These are phyloP conservation scores for Podospora appendiculata DNA, from an alignment of 495 filamentous ascomycete species.

Conservation along the genomic window DNA sequence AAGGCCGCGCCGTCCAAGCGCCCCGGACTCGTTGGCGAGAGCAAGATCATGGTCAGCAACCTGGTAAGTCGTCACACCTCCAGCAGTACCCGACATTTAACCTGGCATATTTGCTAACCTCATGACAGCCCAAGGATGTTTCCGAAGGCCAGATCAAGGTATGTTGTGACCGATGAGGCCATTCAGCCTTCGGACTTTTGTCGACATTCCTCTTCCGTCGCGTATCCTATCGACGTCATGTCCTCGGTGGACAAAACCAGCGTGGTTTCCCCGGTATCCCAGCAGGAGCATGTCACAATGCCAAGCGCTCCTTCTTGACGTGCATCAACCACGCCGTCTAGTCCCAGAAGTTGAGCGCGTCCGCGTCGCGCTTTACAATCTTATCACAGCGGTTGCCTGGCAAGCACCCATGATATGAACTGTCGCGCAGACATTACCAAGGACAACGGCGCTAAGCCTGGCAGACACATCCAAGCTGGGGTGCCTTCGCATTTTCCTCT, in stretches of 20 bases:
- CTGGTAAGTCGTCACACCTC: slow-evolving; percentile 61
- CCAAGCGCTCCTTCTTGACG: slow-evolving; percentile 28
- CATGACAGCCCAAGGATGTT: slow-evolving; percentile 78
- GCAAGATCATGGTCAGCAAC: slow-evolving; percentile 97
- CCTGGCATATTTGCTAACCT: slow-evolving; percentile 50
- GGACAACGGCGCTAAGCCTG: slow-evolving; percentile 15
- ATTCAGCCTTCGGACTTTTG: slow-evolving; percentile 43
- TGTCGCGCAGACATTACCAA: slow-evolving; percentile 9
- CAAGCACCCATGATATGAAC: slow-evolving; percentile 35
- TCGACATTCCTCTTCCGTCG: slow-evolving; percentile 41
- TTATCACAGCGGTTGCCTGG: slow-evolving; percentile 40
- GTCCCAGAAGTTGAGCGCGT: slow-evolving; percentile 39
- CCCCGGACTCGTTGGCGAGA: slow-evolving; percentile 57
- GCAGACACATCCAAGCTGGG: slow-evolving; percentile 10
- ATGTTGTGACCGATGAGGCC: slow-evolving; percentile 81
- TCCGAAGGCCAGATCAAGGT: slow-evolving; percentile 96
- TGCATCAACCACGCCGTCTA: slow-evolving; percentile 20
- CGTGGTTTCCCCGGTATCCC: slow-evolving; percentile 12
- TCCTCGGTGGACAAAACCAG: slow-evolving; percentile 27
- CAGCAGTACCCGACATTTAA: not conserved
- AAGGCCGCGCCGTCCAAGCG: slow-evolving; percentile 56
- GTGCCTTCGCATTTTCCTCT: slow-evolving; percentile 9
- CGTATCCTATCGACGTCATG: slow-evolving; percentile 30
- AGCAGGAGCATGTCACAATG: slow-evolving; percentile 21
- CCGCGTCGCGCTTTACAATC: slow-evolving; percentile 31